These are phyloP conservation scores for Pleurotus tuber-regium DNA, from an alignment of 768 basidiomycete species.

Conservation along the genomic window DNA sequence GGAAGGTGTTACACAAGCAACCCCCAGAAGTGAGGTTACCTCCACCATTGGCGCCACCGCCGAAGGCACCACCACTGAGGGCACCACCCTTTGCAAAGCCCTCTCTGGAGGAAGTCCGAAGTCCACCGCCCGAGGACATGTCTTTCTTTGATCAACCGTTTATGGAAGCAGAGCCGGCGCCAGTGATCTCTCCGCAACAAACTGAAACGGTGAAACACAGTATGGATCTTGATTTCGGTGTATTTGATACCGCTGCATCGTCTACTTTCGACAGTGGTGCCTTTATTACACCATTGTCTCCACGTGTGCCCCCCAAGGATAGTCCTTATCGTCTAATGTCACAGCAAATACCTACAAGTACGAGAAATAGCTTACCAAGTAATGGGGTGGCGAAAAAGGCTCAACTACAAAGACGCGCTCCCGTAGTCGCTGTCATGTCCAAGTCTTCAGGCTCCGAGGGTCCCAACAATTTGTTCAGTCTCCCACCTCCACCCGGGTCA, in stretches of 20 bases:
- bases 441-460: neutral
- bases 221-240: neutral
- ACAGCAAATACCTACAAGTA: neutral
- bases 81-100: neutral
- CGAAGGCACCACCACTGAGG: slow-evolving; percentile 21
- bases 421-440: slow-evolving; percentile 9
- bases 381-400: neutral
- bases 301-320: slow-evolving; percentile 2
- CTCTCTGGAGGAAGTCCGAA: no score
- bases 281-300: neutral
- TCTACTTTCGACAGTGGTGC: neutral
- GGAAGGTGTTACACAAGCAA: slow-evolving; percentile 16
- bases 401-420: neutral
- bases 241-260: neutral
- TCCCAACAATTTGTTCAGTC: slow-evolving; percentile 8
- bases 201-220: neutral
- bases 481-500: slow-evolving; percentile 16
- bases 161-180: neutral
- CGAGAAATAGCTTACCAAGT: neutral
- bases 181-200: neutral
- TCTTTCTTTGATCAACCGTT: slow-evolving; percentile 3
- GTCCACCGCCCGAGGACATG: neutral
- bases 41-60: slow-evolving; percentile 41
- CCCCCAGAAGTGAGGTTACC: slow-evolving; percentile 33
- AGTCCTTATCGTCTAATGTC: neutral